A percentile compares a stretch with the other conserved stretches of the same genome.
These are phyloP conservation scores for Yarrowia osloensis DNA, from an alignment of 805 yeast genomes.

Conservation along the genomic window DNA sequence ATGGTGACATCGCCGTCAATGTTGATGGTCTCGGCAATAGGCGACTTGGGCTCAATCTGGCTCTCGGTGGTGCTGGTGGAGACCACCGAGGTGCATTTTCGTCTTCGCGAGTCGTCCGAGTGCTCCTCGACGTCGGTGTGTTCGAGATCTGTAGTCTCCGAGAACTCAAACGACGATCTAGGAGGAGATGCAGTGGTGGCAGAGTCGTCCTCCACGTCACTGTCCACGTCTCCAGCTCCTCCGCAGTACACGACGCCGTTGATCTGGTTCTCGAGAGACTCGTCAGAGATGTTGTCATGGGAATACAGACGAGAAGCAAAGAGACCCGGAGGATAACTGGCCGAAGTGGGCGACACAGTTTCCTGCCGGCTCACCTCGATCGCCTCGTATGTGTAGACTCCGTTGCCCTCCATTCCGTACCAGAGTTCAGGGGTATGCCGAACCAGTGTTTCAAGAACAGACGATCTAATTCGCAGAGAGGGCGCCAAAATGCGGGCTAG, in stretches of 20 bases:
- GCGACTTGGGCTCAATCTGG: conserved; percentile 11
- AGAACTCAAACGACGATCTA: background rate
- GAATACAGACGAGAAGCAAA: conserved; percentile 14
- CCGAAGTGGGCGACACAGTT: background rate
- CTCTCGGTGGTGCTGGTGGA: conserved; percentile 2
- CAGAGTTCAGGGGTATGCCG: conserved; percentile 14
- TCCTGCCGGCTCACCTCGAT: background rate
- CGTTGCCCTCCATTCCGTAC: conserved; percentile 18
- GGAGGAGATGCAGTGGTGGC: background rate
- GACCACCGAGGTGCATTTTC: background rate
- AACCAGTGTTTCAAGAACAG: background rate
- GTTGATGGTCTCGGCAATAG: background rate
- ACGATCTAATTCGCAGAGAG: background rate
- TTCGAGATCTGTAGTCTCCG: background rate
- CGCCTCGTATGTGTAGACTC: conserved; percentile 17
- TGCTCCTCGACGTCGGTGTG: background rate
- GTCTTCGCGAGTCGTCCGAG: background rate
- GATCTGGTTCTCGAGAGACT: conserved; percentile 16
- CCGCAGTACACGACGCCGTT: conserved; percentile 16
- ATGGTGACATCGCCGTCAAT: background rate
- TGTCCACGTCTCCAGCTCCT: background rate
- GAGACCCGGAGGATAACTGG: conserved; percentile 9
- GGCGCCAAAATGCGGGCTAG: conserved; percentile 11
- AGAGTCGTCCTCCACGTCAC: conserved; percentile 4
- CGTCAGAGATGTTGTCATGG: conserved; percentile 20